These are phyloP conservation scores for Astrothelium macrocarpum DNA, from an alignment of 495 filamentous ascomycete genomes.

Conservation along the genomic window DNA sequence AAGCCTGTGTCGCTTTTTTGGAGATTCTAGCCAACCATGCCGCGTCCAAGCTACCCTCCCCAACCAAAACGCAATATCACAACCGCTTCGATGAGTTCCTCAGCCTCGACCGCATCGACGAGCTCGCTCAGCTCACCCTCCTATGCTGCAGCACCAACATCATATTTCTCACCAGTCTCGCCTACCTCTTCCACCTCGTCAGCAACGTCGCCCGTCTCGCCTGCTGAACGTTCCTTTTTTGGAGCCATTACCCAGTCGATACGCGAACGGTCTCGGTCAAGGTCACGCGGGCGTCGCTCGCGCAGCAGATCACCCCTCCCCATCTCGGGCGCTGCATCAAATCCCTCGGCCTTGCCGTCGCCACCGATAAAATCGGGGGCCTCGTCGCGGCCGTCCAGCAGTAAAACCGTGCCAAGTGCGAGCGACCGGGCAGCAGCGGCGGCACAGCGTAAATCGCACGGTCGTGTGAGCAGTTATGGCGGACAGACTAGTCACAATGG, in stretches of 20 bases:
- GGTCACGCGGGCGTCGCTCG: slow-evolving; percentile 6
- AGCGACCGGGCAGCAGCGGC: neutral
- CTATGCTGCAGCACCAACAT: slow-evolving; percentile 1
- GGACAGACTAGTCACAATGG: neutral
- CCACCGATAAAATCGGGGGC: neutral
- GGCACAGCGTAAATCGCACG: neutral
- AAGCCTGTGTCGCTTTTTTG: neutral
- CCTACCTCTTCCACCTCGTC: neutral
- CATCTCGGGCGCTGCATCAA: neutral
- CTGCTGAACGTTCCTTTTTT: slow-evolving; percentile 3
- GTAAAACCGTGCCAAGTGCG: neutral
- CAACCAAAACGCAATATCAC: neutral
- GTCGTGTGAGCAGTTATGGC: neutral
- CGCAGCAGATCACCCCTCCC: slow-evolving; percentile 9
- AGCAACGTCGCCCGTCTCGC: neutral
- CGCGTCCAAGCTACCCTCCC: neutral
- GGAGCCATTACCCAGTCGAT: slow-evolving; percentile 3
- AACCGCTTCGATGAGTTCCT: neutral
- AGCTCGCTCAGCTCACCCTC: neutral
- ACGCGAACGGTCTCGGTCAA: neutral
- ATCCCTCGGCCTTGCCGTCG: neutral
- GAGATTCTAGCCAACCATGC: neutral
- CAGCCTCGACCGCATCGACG: neutral
- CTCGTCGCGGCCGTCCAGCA: neutral
- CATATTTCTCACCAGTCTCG: slow-evolving; percentile 8